Evolutionary conservation across 106 monocot species (phyloP), one percentile per base, ranked within the genome.

Genomic region (Dioscorea alata): DNA sequence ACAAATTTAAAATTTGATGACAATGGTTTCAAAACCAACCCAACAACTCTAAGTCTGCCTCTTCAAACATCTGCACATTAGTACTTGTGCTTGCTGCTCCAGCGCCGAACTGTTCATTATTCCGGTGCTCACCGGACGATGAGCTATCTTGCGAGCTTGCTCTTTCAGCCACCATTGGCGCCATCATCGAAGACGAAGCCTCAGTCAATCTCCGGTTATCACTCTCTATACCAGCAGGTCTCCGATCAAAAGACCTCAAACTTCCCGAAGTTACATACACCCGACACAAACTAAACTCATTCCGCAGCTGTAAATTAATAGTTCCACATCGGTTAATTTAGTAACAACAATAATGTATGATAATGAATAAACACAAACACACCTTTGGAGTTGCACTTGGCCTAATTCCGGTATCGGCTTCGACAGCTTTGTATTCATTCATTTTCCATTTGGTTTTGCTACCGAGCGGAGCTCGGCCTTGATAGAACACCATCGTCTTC

Each of bases 401-500:
- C 4, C 32, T 21, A 63, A 61, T 23, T 9, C 23, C 14, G 53
- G 49, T 61, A 23, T 68, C 68, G 17, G 68, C 49, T 14, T 76
- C 75, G n/a, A 76, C 13, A 24, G 83, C 76, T 28, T 69, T 79
- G 54, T 93, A 89, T 68, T 93, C 89, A 50, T 86, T 89, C 81
- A 93, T 86, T 76, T 86, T 89, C 93, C 93, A 93, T 42, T 61
- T 61, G 65, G 93, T 86, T 23, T 89, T 93, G 28, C 35, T 71
- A 0, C 93, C 89, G 0, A 25, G 49, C 0, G 81, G 86, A 57
- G 93, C 84, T 48, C 75, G 74, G 2, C 93, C 93, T 16, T 56
- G 28, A 76, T 93, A 86, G 76, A 93, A 93, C 17, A 84, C 89
- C 89, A 93, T 89, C 32, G 84, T 86, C 76, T 75, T 93, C 86